Conservation (phyloP, 805 yeast species). For the Cyberlindnera samutprakarnensis region DNA sequence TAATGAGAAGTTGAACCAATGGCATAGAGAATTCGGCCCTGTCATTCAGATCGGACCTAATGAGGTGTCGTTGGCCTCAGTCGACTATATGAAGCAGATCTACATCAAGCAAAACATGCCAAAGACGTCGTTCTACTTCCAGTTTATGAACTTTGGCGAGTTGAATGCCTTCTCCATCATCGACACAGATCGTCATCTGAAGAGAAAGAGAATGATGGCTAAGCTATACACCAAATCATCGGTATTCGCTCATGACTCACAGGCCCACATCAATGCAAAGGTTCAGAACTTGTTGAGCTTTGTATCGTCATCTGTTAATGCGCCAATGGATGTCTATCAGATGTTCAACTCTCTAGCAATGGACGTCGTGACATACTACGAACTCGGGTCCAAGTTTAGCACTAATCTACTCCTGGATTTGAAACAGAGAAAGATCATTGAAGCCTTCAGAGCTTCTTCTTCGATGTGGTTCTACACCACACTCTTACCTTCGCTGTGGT, state of each 20-base stretch:
- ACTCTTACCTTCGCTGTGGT: conserved; percentile 45
- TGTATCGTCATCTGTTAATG: conserved; percentile 6
- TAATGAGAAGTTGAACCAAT: conserved; percentile 36
- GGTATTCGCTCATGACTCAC: conserved; percentile 27
- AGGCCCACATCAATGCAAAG: conserved; percentile 26
- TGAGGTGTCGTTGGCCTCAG: conserved; percentile 52
- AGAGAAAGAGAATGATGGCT: conserved; percentile 32
- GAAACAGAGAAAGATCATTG: conserved; percentile 34
- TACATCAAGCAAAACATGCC: conserved; percentile 49
- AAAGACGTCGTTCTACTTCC: conserved; percentile 49
- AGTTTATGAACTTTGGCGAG: conserved; percentile 51
- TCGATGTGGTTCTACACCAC: conserved; percentile 64
- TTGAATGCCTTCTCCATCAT: conserved; percentile 53
- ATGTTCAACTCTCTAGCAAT: conserved; percentile 67
- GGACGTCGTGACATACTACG: conserved; percentile 59
- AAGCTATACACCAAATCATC: conserved; percentile 38
- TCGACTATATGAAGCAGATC: conserved; percentile 42
- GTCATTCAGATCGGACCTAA: conserved; percentile 54
- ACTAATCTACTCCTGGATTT: conserved; percentile 35
- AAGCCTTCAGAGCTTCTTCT: conserved; percentile 40
- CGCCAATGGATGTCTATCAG: conserved; percentile 46
- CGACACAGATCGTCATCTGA: conserved; percentile 40
- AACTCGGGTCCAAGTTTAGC: conserved; percentile 44
- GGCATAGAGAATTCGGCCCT: conserved; percentile 54
- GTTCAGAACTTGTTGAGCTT: conserved; percentile 22